Percentiles rank a stretch among this genome's conserved stretches.
These are phyloP conservation scores for Penicillium sp. DNA, from an alignment of 2,329 filamentous ascomycete species.

Conservation along the genomic window DNA sequence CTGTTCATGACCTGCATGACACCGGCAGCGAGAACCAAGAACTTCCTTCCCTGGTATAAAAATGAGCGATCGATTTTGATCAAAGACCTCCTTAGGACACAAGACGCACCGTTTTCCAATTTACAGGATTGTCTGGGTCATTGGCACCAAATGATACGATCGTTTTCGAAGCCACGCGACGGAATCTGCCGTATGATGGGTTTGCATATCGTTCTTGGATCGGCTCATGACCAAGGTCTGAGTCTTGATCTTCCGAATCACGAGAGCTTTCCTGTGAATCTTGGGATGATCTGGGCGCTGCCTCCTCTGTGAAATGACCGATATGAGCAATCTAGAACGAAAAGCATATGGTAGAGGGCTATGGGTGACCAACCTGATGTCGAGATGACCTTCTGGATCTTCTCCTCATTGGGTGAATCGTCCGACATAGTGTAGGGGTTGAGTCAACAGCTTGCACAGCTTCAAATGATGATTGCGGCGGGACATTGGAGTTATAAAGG, in stretches of 20 bases:
- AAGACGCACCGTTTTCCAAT: constrained; percentile 34
- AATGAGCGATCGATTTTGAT: constrained; percentile 1
- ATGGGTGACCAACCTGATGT: constrained; percentile 15
- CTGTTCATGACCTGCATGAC: constrained; percentile 45
- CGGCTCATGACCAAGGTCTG: constrained; percentile 25
- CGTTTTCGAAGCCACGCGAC: constrained; percentile 39
- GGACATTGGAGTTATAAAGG: constrained; percentile 13
- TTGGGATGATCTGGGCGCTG: constrained; percentile 8
- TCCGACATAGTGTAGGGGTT: constrained; percentile 17
- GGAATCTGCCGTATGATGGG: constrained; percentile 31
- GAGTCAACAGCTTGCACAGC: not conserved
- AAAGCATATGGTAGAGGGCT: not conserved
- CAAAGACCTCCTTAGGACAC: not conserved
- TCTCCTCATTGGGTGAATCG: constrained; percentile 18
- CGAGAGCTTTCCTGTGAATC: constrained; percentile 13
- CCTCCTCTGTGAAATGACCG: constrained; percentile 10
- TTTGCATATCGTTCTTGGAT: constrained; percentile 30
- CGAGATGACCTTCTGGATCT: constrained; percentile 21
- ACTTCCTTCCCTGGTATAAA: constrained; percentile 26
- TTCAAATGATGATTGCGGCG: constrained; percentile 12
- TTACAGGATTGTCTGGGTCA: constrained; percentile 38
- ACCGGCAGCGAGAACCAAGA: constrained; percentile 38
- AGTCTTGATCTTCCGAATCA: constrained; percentile 18
- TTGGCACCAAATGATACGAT: constrained; percentile 37
- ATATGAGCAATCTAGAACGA: not conserved